A percentile compares a stretch with the other conserved stretches of the same genome.
Conservation (phyloP, 2,329 filamentous ascomycete species). For the Cephalotrichum gorgonifer region DNA sequence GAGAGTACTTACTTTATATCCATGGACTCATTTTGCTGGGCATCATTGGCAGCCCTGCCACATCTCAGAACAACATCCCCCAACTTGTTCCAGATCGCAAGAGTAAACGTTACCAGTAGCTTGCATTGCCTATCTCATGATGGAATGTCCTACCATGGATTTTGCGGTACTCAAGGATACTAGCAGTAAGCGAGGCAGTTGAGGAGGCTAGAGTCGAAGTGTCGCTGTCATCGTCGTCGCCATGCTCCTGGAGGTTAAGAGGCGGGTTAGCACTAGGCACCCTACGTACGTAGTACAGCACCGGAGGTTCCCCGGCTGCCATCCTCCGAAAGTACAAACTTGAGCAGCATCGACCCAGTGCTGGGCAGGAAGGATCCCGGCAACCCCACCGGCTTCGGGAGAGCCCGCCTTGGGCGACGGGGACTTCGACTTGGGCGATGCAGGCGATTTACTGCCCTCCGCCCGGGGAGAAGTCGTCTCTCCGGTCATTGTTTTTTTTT, state of each 20-base stretch:
- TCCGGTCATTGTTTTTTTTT: too few species aligned
- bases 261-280: not conserved
- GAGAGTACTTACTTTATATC: constrained; percentile 11
- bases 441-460: too few species aligned
- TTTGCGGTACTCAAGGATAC: constrained; percentile 18
- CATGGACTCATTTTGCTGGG: constrained; percentile 7
- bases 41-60: constrained; percentile 8
- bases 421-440: not conserved
- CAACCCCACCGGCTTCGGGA: not conserved
- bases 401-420: not conserved
- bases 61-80: not conserved
- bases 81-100: not conserved
- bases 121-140: constrained; percentile 14
- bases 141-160: constrained; percentile 20
- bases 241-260: not conserved
- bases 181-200: constrained; percentile 19
- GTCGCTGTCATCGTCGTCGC: not conserved
- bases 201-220: constrained; percentile 2
- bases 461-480: too few species aligned
- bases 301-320: too few species aligned
- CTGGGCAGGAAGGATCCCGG: not conserved
- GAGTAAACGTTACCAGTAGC: constrained; percentile 15
- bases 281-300: not conserved
- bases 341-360: not conserved
- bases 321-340: not conserved